phyloP scores from a whole-genome alignment of 371 early-diverging fungal species.

The Mucor irregularis region DNA sequence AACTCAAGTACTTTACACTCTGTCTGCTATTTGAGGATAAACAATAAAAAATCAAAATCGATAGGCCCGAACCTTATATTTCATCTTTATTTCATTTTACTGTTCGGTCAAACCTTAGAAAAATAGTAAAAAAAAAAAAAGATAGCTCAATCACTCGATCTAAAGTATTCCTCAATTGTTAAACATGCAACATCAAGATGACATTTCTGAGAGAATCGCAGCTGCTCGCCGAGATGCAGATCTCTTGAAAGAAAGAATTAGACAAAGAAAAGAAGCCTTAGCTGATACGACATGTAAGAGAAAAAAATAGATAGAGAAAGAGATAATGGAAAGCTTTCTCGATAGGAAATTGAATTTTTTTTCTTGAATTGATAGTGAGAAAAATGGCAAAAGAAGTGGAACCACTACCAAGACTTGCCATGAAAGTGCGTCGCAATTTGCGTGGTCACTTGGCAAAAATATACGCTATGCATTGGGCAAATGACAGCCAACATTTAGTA shows the following conservation, averaged over 20 bases:
- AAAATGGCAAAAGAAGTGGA: constrained; percentile 52
- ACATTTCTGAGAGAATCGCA: constrained; percentile 89
- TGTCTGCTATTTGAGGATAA: too few relatives aligned
- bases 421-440: constrained; percentile 69
- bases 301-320: too few relatives aligned
- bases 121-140: too few relatives aligned
- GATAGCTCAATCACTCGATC: too few relatives aligned
- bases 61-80: too few relatives aligned
- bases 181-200: constrained; percentile 28
- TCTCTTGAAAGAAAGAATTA: constrained; percentile 92
- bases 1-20: too few relatives aligned
- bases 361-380: constrained; percentile 40
- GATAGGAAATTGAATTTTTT: not conserved
- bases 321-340: not conserved
- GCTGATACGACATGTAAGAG: constrained; percentile 94
- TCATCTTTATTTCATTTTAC: too few relatives aligned
- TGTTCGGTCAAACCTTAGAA: too few relatives aligned
- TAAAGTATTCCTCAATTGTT: too few relatives aligned
- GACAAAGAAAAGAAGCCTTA: constrained; percentile 85
- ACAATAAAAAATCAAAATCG: too few relatives aligned
- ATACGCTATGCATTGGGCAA: constrained; percentile 99
- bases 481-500: constrained; percentile 92
- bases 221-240: constrained; percentile 95
- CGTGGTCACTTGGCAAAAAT: constrained; percentile 99
- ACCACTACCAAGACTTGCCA: constrained; percentile 84